Conservation (phyloP, 176 grass and related monocot genomes). For the Calamus simplicifolius region DNA sequence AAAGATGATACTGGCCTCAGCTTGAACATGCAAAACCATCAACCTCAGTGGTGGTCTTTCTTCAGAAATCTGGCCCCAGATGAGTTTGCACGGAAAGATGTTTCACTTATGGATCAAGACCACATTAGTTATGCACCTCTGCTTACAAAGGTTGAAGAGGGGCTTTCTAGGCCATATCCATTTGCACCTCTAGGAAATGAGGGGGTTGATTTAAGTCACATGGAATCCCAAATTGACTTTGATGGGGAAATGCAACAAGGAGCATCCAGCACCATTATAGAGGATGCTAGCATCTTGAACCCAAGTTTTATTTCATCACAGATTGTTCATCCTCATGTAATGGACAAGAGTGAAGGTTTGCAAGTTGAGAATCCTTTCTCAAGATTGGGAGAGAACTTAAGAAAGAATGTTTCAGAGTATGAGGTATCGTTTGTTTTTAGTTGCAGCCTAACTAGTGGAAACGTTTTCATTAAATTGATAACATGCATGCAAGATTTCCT, state of each 20-base stretch:
- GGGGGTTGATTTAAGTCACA: constrained; percentile 26
- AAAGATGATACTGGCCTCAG: constrained; percentile 71
- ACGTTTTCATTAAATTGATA: not conserved
- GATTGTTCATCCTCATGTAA: constrained; percentile 18
- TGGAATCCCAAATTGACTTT: constrained; percentile 39
- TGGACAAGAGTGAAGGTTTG: constrained; percentile 42
- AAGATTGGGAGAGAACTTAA: constrained; percentile 52
- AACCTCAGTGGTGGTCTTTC: constrained; percentile 81
- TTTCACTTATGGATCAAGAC: constrained; percentile 55
- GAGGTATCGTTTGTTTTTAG: constrained; percentile 45
- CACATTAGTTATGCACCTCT: constrained; percentile 9
- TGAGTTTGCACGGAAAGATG: constrained; percentile 66
- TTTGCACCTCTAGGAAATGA: constrained; percentile 21
- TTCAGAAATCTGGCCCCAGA: constrained; percentile 86
- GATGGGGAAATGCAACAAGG: constrained; percentile 35
- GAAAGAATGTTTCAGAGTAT: constrained; percentile 47
- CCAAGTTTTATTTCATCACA: constrained; percentile 41
- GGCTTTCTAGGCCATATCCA: constrained; percentile 14
- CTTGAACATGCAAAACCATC: constrained; percentile 76
- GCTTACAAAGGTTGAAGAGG: constrained; percentile 50
- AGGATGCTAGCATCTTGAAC: constrained; percentile 27
- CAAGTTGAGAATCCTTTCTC: constrained; percentile 81
- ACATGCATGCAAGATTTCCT: not conserved
- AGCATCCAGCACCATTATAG: constrained; percentile 24
- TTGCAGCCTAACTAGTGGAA: not conserved